Conservation (phyloP, 352 stramenopile species). For the Pythium plurisporium region DNA sequence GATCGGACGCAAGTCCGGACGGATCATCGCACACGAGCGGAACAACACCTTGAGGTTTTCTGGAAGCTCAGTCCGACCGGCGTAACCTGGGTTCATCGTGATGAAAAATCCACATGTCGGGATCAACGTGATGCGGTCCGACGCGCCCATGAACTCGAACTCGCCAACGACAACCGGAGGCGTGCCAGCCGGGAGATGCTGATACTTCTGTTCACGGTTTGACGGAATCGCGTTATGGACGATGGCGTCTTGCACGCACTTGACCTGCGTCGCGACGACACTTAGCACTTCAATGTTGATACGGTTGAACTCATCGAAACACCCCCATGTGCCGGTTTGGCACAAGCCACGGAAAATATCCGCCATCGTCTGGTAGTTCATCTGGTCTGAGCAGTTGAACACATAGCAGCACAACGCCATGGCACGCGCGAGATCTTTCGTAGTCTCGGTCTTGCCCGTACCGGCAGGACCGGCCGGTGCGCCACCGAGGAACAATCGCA, state of each 20-base stretch:
- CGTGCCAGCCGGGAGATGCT: conserved; percentile 89
- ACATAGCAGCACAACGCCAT: conserved; percentile 94
- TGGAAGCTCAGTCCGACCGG: conserved; percentile 79
- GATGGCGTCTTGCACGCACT: conserved; percentile 83
- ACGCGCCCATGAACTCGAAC: conserved; percentile 87
- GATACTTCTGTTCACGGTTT: conserved; percentile 95
- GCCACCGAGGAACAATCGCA: conserved; percentile 92
- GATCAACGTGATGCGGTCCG: conserved; percentile 81
- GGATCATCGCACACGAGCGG: conserved; percentile 92
- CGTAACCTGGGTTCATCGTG: conserved; percentile 95
- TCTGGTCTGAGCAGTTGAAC: conserved; percentile 95
- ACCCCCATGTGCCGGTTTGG: conserved; percentile 87
- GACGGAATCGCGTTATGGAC: conserved; percentile 87
- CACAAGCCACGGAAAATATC: conserved; percentile 93
- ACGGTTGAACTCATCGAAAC: conserved; percentile 94
- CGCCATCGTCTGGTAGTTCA: conserved; percentile 97
- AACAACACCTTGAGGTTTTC: conserved; percentile 92
- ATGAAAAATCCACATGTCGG: conserved; percentile 93
- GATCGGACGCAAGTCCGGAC: conserved; percentile 91
- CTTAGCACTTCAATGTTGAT: conserved; percentile 95
- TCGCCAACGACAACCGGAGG: conserved; percentile 87
- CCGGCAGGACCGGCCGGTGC: conserved; percentile 91
- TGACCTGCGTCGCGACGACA: conserved; percentile 91
- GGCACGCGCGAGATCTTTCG: conserved; percentile 93
- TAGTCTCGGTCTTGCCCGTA: conserved; percentile 96